phyloP scores from a whole-genome alignment of 2,329 filamentous ascomycete genomes.

The Botryosphaeria dothidea region DNA sequence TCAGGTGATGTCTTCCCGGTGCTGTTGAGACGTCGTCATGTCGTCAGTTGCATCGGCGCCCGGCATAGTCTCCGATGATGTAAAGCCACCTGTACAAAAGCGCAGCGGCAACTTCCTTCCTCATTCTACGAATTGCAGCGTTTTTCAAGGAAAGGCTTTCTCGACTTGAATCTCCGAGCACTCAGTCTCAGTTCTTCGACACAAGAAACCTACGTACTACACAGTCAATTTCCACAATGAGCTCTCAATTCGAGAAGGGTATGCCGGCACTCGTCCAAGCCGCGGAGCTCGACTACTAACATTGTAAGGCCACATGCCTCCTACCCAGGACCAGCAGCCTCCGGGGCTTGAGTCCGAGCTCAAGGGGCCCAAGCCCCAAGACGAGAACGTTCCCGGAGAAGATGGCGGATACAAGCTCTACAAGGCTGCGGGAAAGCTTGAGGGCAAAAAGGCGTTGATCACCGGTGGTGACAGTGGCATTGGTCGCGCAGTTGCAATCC shows the following conservation, averaged over 20 bases:
- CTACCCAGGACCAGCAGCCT: slow-evolving; percentile 44
- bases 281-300: background rate
- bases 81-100: background rate
- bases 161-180: background rate
- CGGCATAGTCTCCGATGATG: slow-evolving; percentile 1
- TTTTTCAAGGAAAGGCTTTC: background rate
- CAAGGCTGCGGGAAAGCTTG: slow-evolving; percentile 72
- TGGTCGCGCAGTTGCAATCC: slow-evolving; percentile 70
- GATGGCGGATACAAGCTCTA: slow-evolving; percentile 71
- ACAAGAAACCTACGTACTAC: background rate
- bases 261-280: no score
- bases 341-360: slow-evolving; percentile 59
- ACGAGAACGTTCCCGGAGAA: slow-evolving; percentile 66
- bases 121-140: background rate
- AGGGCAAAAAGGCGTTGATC: slow-evolving; percentile 74
- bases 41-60: background rate
- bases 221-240: background rate
- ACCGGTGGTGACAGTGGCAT: slow-evolving; percentile 82
- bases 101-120: background rate
- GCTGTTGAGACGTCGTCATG: background rate
- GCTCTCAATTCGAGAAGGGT: slow-evolving; percentile 17
- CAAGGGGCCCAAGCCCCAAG: slow-evolving; percentile 58
- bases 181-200: background rate
- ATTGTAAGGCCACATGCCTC: slow-evolving; percentile 21
- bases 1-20: background rate